Base-by-base conservation (phyloP, 768 basidiomycete species). In the Saitozyma podzolica region DNA sequence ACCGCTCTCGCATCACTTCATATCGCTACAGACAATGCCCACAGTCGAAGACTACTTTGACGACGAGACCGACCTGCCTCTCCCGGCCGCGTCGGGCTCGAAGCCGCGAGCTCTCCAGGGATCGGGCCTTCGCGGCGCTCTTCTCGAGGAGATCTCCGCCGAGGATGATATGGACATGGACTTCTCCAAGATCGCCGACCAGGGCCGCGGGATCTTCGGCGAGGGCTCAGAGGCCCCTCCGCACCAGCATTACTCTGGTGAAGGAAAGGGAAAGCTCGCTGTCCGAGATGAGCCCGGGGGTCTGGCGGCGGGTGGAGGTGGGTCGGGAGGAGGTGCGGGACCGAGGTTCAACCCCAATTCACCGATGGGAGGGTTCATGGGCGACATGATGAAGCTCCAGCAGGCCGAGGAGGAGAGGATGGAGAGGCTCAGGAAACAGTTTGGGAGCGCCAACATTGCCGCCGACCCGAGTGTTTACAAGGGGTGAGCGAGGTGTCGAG, bases 41-140 rank as follows among this genome's bases (percentile, higher is more conserved):
- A 74, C 86, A 86, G 65, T 83, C 87, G 65, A 83, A 86, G 63
- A 86, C 87, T 73, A 86, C 85, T 95, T 94, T 73, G 91, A 95
- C 85, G 93, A 96, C 82, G 92, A 95, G 73, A 91, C 90, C 11
- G 92, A 95, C 76, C 85, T 94, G 14, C 90, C 91, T 0, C 83
- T 94, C 19, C 92, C 92, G 3, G 29, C 29, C 29, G 29, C 29
- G 29, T 82, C 82, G 40, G 58, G 66, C 19, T 66, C 71, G 6
- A 61, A 65, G 47, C 58, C 67, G 7, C 61, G 71, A 29, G 58
- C 50, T 13, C 81, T 94, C 0, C 87, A 87, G 8, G 85, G 87
- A 68, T 84, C 86, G 6, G 88, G 89, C 60, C 62, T 84, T 1
- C 85, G 82, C 47, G 92, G 92, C 1, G 87, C 92, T 1, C 83